Conservation (phyloP, 2,329 filamentous ascomycete species). For the Fusarium incarnatum region DNA sequence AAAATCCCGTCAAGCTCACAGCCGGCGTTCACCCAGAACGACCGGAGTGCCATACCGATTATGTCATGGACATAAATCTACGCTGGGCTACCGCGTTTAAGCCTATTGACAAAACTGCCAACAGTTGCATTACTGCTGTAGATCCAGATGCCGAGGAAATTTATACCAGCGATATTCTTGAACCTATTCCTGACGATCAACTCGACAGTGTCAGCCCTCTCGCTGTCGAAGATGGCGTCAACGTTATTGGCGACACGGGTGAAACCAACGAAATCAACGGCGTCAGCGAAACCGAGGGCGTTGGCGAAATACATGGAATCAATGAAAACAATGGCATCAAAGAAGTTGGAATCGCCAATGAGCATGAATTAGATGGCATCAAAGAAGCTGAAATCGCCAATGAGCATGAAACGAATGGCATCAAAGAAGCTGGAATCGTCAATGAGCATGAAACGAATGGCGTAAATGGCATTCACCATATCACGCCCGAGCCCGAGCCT, state of each 20-base stretch:
- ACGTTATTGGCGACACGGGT: conserved; percentile 22
- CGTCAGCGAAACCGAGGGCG: conserved; percentile 4
- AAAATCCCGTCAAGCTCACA: conserved; percentile 50
- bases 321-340: conserved; percentile 13
- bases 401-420: neutral
- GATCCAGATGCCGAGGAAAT: conserved; percentile 49
- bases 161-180: conserved; percentile 42
- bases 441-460: conserved; percentile 18
- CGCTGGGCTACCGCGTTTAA: conserved; percentile 59
- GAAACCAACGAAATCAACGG: conserved; percentile 22
- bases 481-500: neutral
- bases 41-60: conserved; percentile 54
- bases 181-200: conserved; percentile 36
- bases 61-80: conserved; percentile 62
- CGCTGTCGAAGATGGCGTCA: conserved; percentile 15
- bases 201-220: conserved; percentile 27
- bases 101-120: conserved; percentile 56
- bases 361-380: conserved; percentile 18
- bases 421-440: neutral
- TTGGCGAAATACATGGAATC: neutral
- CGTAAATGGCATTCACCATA: conserved; percentile 15
- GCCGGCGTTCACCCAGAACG: conserved; percentile 42
- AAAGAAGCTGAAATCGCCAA: neutral
- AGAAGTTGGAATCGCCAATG: neutral
- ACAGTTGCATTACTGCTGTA: conserved; percentile 58